Conservation (phyloP, 352 stramenopile species). For the Pythium brassicae region DNA sequence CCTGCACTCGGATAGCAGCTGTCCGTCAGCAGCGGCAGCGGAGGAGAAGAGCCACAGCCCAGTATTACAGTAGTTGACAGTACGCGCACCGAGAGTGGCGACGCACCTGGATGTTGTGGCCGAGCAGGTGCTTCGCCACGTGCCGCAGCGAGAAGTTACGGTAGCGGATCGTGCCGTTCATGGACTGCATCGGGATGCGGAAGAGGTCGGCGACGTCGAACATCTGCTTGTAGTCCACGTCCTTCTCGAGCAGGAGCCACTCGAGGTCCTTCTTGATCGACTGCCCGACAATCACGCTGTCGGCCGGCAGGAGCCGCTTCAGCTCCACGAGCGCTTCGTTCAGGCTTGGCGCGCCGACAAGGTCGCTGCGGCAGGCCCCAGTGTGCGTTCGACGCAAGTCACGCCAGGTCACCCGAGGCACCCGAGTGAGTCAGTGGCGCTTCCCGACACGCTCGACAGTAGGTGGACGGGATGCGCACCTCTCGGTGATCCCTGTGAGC, state of each 20-base stretch:
- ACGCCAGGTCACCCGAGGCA: no score
- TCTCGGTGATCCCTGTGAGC: conserved; percentile 84
- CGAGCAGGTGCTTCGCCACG: conserved; percentile 78
- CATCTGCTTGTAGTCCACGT: conserved; percentile 80
- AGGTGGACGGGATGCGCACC: conserved; percentile 20
- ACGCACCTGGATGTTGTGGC: conserved; percentile 67
- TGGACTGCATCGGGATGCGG: conserved; percentile 68
- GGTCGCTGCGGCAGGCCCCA: conserved; percentile 33
- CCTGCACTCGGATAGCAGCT: conserved; percentile 15
- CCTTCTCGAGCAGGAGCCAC: conserved; percentile 84
- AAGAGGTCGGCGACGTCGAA: conserved; percentile 86
- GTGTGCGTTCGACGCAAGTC: no score
- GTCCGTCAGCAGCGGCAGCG: not conserved
- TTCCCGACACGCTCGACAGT: not conserved
- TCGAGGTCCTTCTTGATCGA: conserved; percentile 92
- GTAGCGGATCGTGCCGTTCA: conserved; percentile 73
- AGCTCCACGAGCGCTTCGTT: conserved; percentile 72
- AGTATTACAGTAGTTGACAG: no score
- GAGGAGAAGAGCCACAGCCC: not conserved
- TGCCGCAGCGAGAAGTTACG: conserved; percentile 83
- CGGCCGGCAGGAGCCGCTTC: conserved; percentile 63
- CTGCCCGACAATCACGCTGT: conserved; percentile 90
- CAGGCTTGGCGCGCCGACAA: conserved; percentile 63
- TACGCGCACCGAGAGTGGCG: no score
- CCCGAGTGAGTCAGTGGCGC: not conserved